A percentile compares a stretch with the other conserved stretches of the same genome.
phyloP scores from a whole-genome alignment of 164 flowering plant species.

The Nymphaea thermarum region DNA sequence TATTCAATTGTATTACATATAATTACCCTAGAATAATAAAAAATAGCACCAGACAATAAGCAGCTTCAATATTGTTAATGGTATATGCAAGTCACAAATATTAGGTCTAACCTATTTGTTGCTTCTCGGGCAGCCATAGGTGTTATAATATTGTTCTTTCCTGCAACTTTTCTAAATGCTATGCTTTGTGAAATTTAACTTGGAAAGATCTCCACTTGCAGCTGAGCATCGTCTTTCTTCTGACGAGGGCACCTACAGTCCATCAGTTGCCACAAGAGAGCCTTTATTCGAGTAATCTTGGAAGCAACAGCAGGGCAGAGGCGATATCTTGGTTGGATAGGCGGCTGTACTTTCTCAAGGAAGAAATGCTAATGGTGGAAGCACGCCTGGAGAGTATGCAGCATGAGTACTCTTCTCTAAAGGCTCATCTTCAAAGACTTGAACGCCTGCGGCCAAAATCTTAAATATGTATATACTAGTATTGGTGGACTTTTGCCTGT shows the following conservation, averaged over 20 bases:
- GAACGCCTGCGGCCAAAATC: constrained; percentile 19
- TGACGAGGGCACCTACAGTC: constrained; percentile 55
- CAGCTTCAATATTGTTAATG: background rate
- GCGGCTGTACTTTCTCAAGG: constrained; percentile 60
- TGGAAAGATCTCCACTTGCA: constrained; percentile 19
- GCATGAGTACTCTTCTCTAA: constrained; percentile 43
- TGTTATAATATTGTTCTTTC: too few relatives aligned
- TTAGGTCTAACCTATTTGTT: background rate
- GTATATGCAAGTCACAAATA: background rate
- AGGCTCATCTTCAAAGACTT: constrained; percentile 42
- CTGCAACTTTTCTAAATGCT: too few relatives aligned
- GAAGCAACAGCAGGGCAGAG: constrained; percentile 17
- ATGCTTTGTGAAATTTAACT: background rate
- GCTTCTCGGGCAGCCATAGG: too few relatives aligned
- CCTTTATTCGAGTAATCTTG: constrained; percentile 14
- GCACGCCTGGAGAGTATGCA: constrained; percentile 64
- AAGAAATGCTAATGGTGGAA: constrained; percentile 78
- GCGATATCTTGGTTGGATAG: constrained; percentile 55
- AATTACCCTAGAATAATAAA: too few relatives aligned
- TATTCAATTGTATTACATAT: too few relatives aligned
- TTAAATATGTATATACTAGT: background rate
- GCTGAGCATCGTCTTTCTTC: constrained; percentile 67
- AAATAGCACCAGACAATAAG: too few relatives aligned
- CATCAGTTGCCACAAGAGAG: constrained; percentile 42
- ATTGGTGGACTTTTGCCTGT: background rate